A percentile compares a stretch with the other conserved stretches of the same genome.
Evolutionary conservation across 768 basidiomycete genomes (phyloP).

Genomic region (Russula sp.): DNA sequence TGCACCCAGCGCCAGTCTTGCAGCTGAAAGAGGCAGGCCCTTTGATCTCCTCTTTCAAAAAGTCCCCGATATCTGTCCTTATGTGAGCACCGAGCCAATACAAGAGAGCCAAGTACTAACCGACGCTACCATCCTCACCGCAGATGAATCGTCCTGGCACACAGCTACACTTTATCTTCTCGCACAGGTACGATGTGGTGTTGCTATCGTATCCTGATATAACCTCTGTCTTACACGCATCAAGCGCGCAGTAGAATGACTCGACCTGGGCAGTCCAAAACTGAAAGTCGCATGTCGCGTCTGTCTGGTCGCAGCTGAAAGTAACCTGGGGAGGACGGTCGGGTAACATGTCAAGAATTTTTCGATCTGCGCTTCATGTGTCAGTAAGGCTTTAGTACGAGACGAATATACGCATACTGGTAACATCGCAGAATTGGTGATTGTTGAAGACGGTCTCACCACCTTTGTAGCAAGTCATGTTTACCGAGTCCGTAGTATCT

Average conservation of each 20-base stretch:
- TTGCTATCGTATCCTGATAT: conserved; percentile 56
- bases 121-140: conserved; percentile 89
- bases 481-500: conserved; percentile 37
- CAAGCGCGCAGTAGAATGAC: conserved; percentile 90
- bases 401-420: conserved; percentile 52
- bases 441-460: conserved; percentile 93
- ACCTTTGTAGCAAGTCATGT: conserved; percentile 92
- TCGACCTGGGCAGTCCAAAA: conserved; percentile 96
- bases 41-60: conserved; percentile 79
- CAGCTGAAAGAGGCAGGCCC: conserved; percentile 89
- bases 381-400: background rate
- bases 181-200: conserved; percentile 69
- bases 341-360: conserved; percentile 91
- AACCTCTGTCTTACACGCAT: conserved; percentile 50
- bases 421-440: conserved; percentile 97
- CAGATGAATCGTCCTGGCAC: conserved; percentile 94
- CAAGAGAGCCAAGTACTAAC: conserved; percentile 40
- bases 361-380: conserved; percentile 56
- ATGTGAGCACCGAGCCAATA: background rate
- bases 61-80: conserved; percentile 81
- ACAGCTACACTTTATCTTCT: conserved; percentile 82
- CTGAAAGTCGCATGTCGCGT: conserved; percentile 80
- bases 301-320: conserved; percentile 72
- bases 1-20: conserved; percentile 61
- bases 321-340: conserved; percentile 92